Percentiles rank a stretch among this genome's conserved stretches.
These are phyloP conservation scores for Carex scoparia DNA, from an alignment of 176 grass and related monocot species.

Conservation along the genomic window DNA sequence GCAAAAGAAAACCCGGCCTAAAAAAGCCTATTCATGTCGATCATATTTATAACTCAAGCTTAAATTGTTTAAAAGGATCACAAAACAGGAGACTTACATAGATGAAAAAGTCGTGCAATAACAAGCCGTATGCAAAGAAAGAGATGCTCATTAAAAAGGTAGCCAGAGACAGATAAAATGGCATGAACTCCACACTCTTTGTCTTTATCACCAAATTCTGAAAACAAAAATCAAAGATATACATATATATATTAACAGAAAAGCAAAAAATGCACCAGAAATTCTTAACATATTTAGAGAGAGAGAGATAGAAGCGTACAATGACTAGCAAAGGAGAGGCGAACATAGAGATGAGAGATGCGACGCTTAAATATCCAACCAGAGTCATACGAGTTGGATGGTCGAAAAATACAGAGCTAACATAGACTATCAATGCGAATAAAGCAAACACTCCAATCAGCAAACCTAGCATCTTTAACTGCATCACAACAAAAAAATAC, in stretches of 20 bases:
- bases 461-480: slow-evolving; percentile 49
- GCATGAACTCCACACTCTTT: slow-evolving; percentile 89
- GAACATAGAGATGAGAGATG: slow-evolving; percentile 66
- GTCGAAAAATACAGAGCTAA: slow-evolving; percentile 47
- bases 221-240: not conserved
- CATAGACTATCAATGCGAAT: slow-evolving; percentile 30
- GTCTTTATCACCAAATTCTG: slow-evolving; percentile 78
- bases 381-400: slow-evolving; percentile 42
- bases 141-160: slow-evolving; percentile 60
- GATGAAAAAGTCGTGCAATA: slow-evolving; percentile 64
- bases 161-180: slow-evolving; percentile 76
- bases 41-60: not conserved
- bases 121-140: slow-evolving; percentile 54
- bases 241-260: not conserved
- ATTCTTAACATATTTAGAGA: not conserved
- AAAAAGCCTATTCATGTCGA: not conserved
- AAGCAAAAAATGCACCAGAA: not conserved
- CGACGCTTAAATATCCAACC: slow-evolving; percentile 45
- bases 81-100: slow-evolving; percentile 40
- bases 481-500: not conserved
- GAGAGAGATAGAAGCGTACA: slow-evolving; percentile 7
- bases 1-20: not conserved
- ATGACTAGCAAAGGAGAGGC: slow-evolving; percentile 78
- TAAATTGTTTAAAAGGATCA: not conserved
- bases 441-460: slow-evolving; percentile 28